Base-by-base conservation (phyloP, 495 filamentous ascomycete genomes). In the Lichenothelia convexa region DNA sequence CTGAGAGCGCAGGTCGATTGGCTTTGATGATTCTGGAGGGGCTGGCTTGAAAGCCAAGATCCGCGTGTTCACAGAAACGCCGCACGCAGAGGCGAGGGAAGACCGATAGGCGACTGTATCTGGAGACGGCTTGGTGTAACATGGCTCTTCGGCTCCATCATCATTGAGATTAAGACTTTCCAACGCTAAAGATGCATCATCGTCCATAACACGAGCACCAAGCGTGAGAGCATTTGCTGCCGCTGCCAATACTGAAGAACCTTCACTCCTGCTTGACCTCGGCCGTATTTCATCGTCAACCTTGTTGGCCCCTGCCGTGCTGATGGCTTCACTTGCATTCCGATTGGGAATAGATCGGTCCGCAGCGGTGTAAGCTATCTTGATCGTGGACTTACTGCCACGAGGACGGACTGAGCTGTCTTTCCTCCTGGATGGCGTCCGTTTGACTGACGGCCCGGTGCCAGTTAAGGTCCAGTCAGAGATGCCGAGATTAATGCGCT, bases 1-100 rank as follows among this genome's bases (percentile, higher is more conserved):
- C 50, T 95, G 91, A 31, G 87, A 77, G 21, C 89, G 80, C 42
- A 99, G 73, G 50, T 99, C 91, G 53, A 95, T 92, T 15, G 91
- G 91, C 65, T 92, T 93, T 11, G 85, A 91, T 0, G 86, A 93
- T 63, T 95, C 89, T 2, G 89, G 89, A 8, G 89, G 74, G 0
- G 87, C 83, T 8, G 89, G 89, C 73, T 99, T 95, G 70, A 93
- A 99, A 18, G 87, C 80, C n/a, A 99, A 73, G 41, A 99, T 99
- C 30, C 89, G 80, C 36, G 82, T 87, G 61, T 83, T 92, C 34
- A 94, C 67, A 45, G 70, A 84, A 27, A 99, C 80, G 30, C 86
- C 91, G 51, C 89, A 95, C 15, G 89, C 89, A 37, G 75, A 73
- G 19, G 89, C 87, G 26, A 99, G 61, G 0, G 85, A 86, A 20